Evolutionary conservation across 176 grass and related monocot species (phyloP), one percentile per base, ranked within the genome.

Genomic region (Chloris gayana): DNA sequence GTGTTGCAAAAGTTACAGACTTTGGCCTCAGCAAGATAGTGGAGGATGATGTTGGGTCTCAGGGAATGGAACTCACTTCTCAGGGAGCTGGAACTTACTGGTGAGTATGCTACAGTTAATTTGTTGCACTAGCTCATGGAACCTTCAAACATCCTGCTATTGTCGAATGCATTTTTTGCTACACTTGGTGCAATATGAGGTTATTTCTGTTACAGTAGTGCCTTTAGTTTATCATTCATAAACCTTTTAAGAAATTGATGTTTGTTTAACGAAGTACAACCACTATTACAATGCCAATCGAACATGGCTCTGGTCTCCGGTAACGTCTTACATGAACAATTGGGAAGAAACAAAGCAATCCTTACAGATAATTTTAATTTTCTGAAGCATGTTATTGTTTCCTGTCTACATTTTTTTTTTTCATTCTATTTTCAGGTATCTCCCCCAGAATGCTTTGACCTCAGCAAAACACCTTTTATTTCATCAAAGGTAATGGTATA

Each of bases 21-120:
- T 99, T 99, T 90, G 96, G 96, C 53, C 93, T 99, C 62, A 99
- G 96, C 89, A 99, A 99, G 85, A 99, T 99, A 80, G 96, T 99
- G 72, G 96, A 99, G 74, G 79, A 99, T 88, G 96, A 99, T 88
- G 97, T 96, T 83, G 97, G 97, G 21, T 99, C 97, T 89, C 93
- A 96, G 79, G 96, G 96, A 82, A 96, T 99, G 97, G 97, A 96
- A 84, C 88, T 99, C 12, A 99, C 97, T 75, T 99, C 97, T 64
- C 97, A 99, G 78, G 97, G 97, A 76, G 97, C 93, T 77, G 97
- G 97, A 82, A 99, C 97, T 68, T 99, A 99, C 72, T 99, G 97
- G 97, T 99, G 82, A 91, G 82, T 75, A 12, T 49, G 42, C 63
- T 86, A 44, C 21, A 63, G 18, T 83, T 84, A 51, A 85, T 83